phyloP scores from a whole-genome alignment of 2,329 filamentous ascomycete species.

The Phaeosphaeriaceae sp. region DNA sequence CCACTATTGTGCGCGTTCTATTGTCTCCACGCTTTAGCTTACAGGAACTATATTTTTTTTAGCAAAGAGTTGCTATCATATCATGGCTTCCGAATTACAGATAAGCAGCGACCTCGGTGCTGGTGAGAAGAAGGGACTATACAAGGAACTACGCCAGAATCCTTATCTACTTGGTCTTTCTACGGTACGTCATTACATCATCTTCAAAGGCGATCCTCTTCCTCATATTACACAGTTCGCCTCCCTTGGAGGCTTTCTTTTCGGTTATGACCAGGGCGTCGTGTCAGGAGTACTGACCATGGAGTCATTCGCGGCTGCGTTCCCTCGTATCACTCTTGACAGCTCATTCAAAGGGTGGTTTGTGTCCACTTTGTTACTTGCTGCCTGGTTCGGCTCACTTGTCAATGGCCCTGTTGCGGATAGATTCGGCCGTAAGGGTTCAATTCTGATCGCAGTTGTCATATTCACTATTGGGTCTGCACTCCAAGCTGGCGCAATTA shows the following conservation, averaged over 20 bases:
- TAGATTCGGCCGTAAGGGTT: slow-evolving; percentile 26
- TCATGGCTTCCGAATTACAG: slow-evolving; percentile 12
- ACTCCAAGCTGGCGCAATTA: slow-evolving; percentile 25
- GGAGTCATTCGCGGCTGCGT: slow-evolving; percentile 27
- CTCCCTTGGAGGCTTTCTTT: slow-evolving; percentile 27
- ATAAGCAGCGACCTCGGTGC: slow-evolving; percentile 6
- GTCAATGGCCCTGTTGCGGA: slow-evolving; percentile 32
- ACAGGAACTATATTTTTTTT: background rate
- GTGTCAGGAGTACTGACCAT: slow-evolving; percentile 27
- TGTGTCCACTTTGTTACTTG: slow-evolving; percentile 25
- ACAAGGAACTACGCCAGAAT: slow-evolving; percentile 26
- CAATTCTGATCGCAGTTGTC: slow-evolving; percentile 26
- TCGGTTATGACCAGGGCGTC: slow-evolving; percentile 30
- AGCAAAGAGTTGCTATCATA: background rate
- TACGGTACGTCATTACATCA: slow-evolving; percentile 7
- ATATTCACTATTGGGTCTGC: slow-evolving; percentile 27
- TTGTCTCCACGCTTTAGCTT: background rate
- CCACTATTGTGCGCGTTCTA: background rate
- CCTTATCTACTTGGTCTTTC: slow-evolving; percentile 28
- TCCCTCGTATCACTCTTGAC: slow-evolving; percentile 25
- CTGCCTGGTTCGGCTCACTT: slow-evolving; percentile 29
- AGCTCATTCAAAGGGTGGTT: slow-evolving; percentile 32
- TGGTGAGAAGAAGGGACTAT: slow-evolving; percentile 20
- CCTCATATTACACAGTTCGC: slow-evolving; percentile 18
- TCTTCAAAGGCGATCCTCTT: too few relatives aligned